phyloP scores from a whole-genome alignment of 2,329 filamentous ascomycete genomes.

The Diaporthe vexans region DNA sequence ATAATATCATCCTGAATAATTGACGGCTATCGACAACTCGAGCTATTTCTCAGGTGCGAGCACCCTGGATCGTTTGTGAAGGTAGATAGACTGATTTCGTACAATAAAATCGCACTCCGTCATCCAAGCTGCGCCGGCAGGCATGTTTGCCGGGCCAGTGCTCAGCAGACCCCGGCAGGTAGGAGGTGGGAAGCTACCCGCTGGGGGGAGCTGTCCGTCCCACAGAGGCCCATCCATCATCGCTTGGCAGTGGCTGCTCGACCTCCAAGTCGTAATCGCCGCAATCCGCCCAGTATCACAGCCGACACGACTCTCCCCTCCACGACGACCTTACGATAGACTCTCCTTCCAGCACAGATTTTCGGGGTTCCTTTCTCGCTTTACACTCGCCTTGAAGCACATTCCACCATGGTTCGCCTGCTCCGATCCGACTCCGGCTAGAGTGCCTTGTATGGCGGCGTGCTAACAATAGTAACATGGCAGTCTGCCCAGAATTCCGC shows the following conservation, averaged over 20 bases:
- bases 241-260: slow-evolving; percentile 31
- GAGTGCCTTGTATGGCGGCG: neutral
- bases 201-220: slow-evolving; percentile 29
- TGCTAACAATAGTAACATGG: slow-evolving; percentile 46
- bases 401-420: slow-evolving; percentile 42
- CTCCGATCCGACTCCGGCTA: neutral
- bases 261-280: slow-evolving; percentile 35
- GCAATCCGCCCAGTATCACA: slow-evolving; percentile 1
- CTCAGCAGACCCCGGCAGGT: slow-evolving; percentile 11
- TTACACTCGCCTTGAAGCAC: neutral
- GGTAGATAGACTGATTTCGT: neutral
- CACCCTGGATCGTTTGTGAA: neutral
- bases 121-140: slow-evolving; percentile 36
- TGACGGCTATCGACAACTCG: neutral
- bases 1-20: slow-evolving; percentile 28
- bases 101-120: slow-evolving; percentile 21
- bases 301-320: neutral
- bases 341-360: neutral
- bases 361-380: no score
- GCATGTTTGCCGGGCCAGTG: slow-evolving; percentile 11
- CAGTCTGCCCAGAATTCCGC: slow-evolving; percentile 98
- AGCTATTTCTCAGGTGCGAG: neutral
- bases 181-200: slow-evolving; percentile 31
- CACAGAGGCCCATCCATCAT: slow-evolving; percentile 33
- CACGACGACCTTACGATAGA: slow-evolving; percentile 6